These are phyloP conservation scores for Aethionema arabicum DNA, from an alignment of 345 rosid species.

Conservation along the genomic window DNA sequence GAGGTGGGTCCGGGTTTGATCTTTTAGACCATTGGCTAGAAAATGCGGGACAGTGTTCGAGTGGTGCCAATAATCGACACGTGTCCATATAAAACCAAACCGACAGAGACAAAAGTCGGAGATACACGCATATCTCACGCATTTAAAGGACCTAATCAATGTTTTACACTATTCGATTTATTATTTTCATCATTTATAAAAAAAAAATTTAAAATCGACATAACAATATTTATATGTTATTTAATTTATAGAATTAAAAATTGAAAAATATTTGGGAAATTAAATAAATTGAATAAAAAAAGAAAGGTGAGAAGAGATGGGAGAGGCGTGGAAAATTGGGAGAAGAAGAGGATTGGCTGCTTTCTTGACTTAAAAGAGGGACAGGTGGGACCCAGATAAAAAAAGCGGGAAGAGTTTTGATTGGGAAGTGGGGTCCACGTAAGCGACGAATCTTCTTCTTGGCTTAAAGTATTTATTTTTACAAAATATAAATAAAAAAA, in stretches of 20 bases:
- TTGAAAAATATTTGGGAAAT: not conserved
- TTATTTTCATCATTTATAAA: not conserved
- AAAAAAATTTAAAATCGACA: not conserved
- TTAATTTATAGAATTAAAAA: not conserved
- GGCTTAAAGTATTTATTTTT: not conserved
- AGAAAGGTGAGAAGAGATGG: conserved; percentile 15
- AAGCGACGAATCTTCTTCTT: conserved; percentile 35
- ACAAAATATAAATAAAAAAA: not conserved
- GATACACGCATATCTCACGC: conserved; percentile 38
- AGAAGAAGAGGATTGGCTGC: conserved; percentile 39
- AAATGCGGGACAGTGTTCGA: conserved; percentile 34
- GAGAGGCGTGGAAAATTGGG: conserved; percentile 38
- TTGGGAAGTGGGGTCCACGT: conserved; percentile 32
- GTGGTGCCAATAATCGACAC: conserved; percentile 32
- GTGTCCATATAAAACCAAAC: conserved; percentile 28
- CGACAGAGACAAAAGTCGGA: conserved; percentile 42
- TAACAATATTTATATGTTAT: not conserved
- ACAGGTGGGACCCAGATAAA: conserved; percentile 40
- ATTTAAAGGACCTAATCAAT: conserved; percentile 30
- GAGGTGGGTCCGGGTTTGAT: conserved; percentile 32
- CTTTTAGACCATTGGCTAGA: conserved; percentile 32
- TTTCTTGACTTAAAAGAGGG: conserved; percentile 35
- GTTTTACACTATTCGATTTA: not conserved
- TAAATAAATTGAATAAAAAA: conserved; percentile 28
- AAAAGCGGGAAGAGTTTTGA: conserved; percentile 38